Evolutionary conservation across 192 early-diverging fungal species (phyloP), one percentile per base, ranked within the genome.

Genomic region (Entomortierella chlamydospora): DNA sequence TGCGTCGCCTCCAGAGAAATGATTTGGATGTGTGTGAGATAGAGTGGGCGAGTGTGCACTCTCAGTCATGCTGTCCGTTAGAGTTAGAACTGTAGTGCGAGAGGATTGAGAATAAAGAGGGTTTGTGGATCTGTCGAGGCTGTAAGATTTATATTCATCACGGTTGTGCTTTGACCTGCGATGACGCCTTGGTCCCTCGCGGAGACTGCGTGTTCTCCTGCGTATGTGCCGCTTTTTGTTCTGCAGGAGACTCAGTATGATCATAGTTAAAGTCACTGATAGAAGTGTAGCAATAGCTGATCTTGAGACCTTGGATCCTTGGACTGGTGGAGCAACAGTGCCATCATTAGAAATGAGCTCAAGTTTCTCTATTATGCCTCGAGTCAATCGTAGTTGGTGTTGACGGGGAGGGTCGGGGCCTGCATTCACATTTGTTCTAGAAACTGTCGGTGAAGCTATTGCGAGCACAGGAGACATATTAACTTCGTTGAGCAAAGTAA

Each of bases 211-310:
- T 3, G 51, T 53, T 28, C 33, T 63, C 20, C 57, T 55, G 1
- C 76, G 68, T 25, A 64, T 6, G 23, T 39, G 51, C 22, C 65
- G 43, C 51, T 61, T 79, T 57, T 66, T 79, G 68, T 37, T 59
- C 62, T 79, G 68, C 31, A 79, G 67, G 39, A 79, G 76, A 53
- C 76, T 79, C 39, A 79, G 68, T 23, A 79, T 26, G 63, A 70
- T 66, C 61, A 79, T 70, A 23, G 68, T 66, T 41, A 79, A 52
- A 7, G 76, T 66, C 28, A 79, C 68, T n/a, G 76, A 79, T 29
- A 79, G 41, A 15, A 79, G 43, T 11, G 76, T 66, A 15, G 76
- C 76, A 33, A 79, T 65, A 28, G 76, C 70, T 15, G 67, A 54
- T 37, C 42, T 70, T 29, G 62, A 70, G 25, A 79, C 67, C 29